Evolutionary conservation across 805 yeast genomes (phyloP), one percentile per base, ranked within the genome.

Genomic region (Candida golubevii): DNA sequence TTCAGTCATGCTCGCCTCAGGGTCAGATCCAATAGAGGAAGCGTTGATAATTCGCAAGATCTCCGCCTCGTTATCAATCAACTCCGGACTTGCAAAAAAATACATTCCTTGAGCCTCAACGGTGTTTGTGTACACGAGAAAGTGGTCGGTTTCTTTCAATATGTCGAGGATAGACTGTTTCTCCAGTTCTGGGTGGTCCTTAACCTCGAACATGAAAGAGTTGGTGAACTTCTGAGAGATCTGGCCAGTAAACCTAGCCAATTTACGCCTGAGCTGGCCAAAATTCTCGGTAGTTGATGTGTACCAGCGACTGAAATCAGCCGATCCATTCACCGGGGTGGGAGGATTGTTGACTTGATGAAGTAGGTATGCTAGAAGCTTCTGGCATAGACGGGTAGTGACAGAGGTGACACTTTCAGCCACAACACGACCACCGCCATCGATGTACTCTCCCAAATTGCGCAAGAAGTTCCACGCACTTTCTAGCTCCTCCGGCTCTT

Each of bases 401-500:
- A 93, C 65, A 6, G 73, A 38, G 55, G 83, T 72, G 45, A 90
- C 83, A 55, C 84, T 88, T 50, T 83, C 83, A 0, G 96, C 93
- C 42, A 91, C 81, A 12, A 84, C 82, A 6, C 80, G 77, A 34
- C 93, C 88, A 27, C 95, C 91, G 6, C 88, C 85, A 35, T 85
- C 89, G 27, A 93, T 76, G 53, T 77, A 83, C 48, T 76, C 78
- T 11, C 97, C 97, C 31, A 88, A 74, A 54, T 82, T 81, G 54
- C 79, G 85, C 51, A 93, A 69, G 54, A 83, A 82, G 28, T 76
- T 74, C 90, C 96, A 93, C 36, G 86, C 86, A 42, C 74, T 78
- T 56, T 88, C 95, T 39, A 93, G 69, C 58, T 85, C 89, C 53
- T 91, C 99, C 1, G 96, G 90, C 56, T 88, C 97, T 57, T 88